Base-by-base conservation (phyloP, 2,329 filamentous ascomycete genomes). In the Cryphonectria japonica region DNA sequence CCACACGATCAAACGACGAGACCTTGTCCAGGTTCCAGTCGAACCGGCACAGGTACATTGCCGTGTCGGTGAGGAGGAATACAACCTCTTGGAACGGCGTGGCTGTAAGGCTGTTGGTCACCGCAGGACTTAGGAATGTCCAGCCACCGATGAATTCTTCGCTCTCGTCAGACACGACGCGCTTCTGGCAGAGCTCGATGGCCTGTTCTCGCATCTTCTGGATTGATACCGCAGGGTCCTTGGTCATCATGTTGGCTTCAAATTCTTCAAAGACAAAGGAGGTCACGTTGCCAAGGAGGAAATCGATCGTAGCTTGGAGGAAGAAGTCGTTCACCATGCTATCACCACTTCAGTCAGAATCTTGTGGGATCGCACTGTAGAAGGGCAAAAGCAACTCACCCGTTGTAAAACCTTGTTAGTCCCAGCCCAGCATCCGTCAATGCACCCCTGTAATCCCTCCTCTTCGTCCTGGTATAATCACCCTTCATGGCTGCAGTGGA, bases 251-350 rank as follows among this genome's bases (percentile, higher is more conserved):
- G 75, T 95, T 92, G 22, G 92, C 90, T 78, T 98, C 94, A 74
- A 99, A 99, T 75, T 99, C 96, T 70, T 95, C 93, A 78, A 98
- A 98, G 2, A 97, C 92, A 22, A 90, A 85, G 1, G 91, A 91
- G 0, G 92, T 94, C 14, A 97, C 93, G 75, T 96, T 96, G 29
- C 96, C 96, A 0, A 98, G 88, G 4, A 97, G 87, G 78, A 96
- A 98, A 79, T 99, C 96, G 74, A 99, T 97, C 66, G 93, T 93
- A 0, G 94, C 93, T 79, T 99, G 96, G 32, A 95, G 92, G 81
- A 98, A 98, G 80, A 97, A 98, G 81, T 99, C 96, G 75, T 97
- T 97, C 74, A 99, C 94, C 81, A 98, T 96, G 75, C 97, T 98
- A 78, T 87, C 1, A 2, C 26, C n/a, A 4, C 26, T 22, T 63